Base-by-base conservation (phyloP, 352 stramenopile genomes). In the Phytophthora kernoviae region DNA sequence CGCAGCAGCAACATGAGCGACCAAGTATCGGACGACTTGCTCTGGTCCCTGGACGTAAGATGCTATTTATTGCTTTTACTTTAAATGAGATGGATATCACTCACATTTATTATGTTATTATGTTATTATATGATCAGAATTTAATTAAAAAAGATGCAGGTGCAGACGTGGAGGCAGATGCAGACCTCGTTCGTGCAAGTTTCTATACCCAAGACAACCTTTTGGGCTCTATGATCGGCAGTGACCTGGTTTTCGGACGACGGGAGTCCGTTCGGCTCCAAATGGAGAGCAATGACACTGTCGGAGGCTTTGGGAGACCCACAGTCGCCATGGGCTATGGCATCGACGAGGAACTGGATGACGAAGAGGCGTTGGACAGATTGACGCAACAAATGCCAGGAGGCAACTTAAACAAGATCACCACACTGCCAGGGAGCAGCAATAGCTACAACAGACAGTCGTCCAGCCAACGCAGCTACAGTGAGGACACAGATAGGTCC, bases 41-140 rank as follows among this genome's bases (percentile, higher is more conserved):
- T 90, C 50, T 84, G 78, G 63, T 85, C 82, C 34, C 65, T 90
- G 47, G 82, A 92, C 56, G 82, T 92, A 69, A 62, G 75, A 76
- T 37, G 33, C 39, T 39, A 39, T 39, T 39, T 39, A 34, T n/a
- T 39, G 10, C 10, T 8, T 49, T 47, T 52, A 54, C 17, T 24
- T 17, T 10, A 11, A 48, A 4, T n/a, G n/a, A n/a, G n/a, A n/a
- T n/a, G n/a, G n/a, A n/a, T n/a, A n/a, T 1, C 11, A 42, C 17
- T 39, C 36, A 46, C 14, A 11, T 10, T 34, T 49, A 5, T 42
- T 24, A 8, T 18, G 44, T 9, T 70, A 14, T 24, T 60, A 50
- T 66, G 32, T 43, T 55, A 14, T 53, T 22, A 27, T 58, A 2
- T 27, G 7, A 47, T 1, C 45, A 86, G 76, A 78, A 73, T 45